Evolutionary conservation across 768 basidiomycete species (phyloP).

Genomic region (Kwoniella mangroviensis): DNA sequence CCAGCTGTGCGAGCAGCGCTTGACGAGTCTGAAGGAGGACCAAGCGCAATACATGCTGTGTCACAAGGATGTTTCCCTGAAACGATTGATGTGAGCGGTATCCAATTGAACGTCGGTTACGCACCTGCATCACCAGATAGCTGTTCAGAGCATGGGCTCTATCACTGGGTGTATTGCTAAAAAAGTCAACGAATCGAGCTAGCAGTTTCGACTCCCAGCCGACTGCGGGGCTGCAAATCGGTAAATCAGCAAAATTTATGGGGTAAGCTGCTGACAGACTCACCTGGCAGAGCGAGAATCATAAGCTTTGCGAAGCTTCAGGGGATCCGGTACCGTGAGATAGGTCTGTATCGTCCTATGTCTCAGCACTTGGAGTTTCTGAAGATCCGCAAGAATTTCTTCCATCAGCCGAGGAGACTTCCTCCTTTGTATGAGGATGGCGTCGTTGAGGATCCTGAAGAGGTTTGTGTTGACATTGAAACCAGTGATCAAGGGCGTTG

Average conservation of each 20-base stretch:
- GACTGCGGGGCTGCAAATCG: constrained; percentile 29
- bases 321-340: constrained; percentile 30
- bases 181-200: constrained; percentile 42
- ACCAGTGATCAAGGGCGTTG: constrained; percentile 48
- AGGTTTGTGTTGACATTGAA: constrained; percentile 51
- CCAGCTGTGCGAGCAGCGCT: constrained; percentile 41
- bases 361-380: constrained; percentile 40
- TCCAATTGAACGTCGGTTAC: background rate
- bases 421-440: constrained; percentile 40
- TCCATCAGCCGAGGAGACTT: constrained; percentile 40
- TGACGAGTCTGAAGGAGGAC: constrained; percentile 51
- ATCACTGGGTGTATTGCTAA: constrained; percentile 31
- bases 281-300: constrained; percentile 36
- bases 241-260: constrained; percentile 1
- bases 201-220: constrained; percentile 44
- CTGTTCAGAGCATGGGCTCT: constrained; percentile 42
- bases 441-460: constrained; percentile 47
- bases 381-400: constrained; percentile 41
- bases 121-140: constrained; percentile 47
- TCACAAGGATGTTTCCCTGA: constrained; percentile 53
- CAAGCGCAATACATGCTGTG: constrained; percentile 50
- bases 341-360: constrained; percentile 39
- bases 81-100: background rate
- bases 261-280: constrained; percentile 2
- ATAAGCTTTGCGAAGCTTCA: constrained; percentile 35